These are phyloP conservation scores for Chrysanthemum lavandulifolium DNA, from an alignment of 129 eudicot genomes.

Conservation along the genomic window DNA sequence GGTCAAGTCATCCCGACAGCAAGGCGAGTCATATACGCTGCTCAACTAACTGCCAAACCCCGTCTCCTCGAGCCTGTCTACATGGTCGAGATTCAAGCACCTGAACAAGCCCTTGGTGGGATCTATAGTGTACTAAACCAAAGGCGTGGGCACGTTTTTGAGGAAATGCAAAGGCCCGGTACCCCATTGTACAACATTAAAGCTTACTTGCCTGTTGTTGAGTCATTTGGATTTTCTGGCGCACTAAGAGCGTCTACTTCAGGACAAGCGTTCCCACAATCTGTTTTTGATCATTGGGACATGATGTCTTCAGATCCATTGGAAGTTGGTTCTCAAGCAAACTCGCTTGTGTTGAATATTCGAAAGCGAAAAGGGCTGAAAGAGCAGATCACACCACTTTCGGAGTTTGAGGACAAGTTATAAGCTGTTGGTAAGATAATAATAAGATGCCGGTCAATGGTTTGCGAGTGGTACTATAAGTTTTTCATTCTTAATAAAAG, in stretches of 20 bases:
- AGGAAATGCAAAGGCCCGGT: background rate
- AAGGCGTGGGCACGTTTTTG: constrained; percentile 35
- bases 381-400: constrained; percentile 69
- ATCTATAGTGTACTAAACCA: constrained; percentile 18
- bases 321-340: constrained; percentile 52
- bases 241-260: constrained; percentile 33
- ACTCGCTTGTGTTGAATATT: constrained; percentile 39
- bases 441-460: background rate
- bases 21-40: constrained; percentile 37
- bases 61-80: constrained; percentile 34
- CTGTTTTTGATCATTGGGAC: constrained; percentile 67
- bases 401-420: constrained; percentile 71
- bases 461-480: no score
- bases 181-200: background rate
- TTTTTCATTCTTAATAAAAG: no score
- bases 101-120: constrained; percentile 31
- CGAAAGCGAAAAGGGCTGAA: constrained; percentile 73
- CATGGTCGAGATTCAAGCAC: constrained; percentile 46
- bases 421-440: constrained; percentile 4
- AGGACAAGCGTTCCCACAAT: constrained; percentile 38
- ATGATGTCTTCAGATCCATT: constrained; percentile 69
- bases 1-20: constrained; percentile 40
- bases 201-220: constrained; percentile 31
- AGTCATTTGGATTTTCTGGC: constrained; percentile 9
- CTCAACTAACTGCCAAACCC: constrained; percentile 24